Percentiles rank a stretch among this genome's conserved stretches.
Conservation (phyloP, 202 grass and related monocot genomes). For the Setaria italica region DNA sequence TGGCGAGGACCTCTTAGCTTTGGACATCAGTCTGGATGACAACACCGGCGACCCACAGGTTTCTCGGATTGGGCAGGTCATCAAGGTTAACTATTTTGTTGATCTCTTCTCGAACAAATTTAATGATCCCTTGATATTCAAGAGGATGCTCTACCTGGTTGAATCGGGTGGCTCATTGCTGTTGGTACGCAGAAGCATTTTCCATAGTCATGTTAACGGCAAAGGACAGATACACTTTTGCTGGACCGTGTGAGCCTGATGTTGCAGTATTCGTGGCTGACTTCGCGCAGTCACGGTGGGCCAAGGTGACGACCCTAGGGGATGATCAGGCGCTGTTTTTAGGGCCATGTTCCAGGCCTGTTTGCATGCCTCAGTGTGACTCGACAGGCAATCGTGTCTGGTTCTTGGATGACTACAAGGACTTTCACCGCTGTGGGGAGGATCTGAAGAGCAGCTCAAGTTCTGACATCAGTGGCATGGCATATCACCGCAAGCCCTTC, state of each 20-base stretch:
- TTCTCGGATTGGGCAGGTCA: neutral
- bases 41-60: neutral
- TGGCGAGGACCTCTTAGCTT: neutral
- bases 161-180: neutral
- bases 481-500: too few species aligned
- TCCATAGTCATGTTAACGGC: too few species aligned
- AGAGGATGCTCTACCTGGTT: slow-evolving; percentile 28
- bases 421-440: too few species aligned
- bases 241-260: neutral
- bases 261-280: slow-evolving; percentile 10
- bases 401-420: too few species aligned
- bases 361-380: too few species aligned
- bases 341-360: too few species aligned
- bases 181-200: slow-evolving; percentile 2
- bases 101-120: too few species aligned
- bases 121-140: neutral
- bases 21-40: slow-evolving; percentile 11
- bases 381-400: too few species aligned
- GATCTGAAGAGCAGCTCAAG: too few species aligned
- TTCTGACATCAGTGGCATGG: too few species aligned
- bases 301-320: too few species aligned
- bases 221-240: neutral
- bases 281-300: neutral
- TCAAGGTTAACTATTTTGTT: neutral
- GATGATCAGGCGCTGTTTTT: too few species aligned